These are phyloP conservation scores for Nakataea oryzae DNA, from an alignment of 2,329 filamentous ascomycete species.

Conservation along the genomic window DNA sequence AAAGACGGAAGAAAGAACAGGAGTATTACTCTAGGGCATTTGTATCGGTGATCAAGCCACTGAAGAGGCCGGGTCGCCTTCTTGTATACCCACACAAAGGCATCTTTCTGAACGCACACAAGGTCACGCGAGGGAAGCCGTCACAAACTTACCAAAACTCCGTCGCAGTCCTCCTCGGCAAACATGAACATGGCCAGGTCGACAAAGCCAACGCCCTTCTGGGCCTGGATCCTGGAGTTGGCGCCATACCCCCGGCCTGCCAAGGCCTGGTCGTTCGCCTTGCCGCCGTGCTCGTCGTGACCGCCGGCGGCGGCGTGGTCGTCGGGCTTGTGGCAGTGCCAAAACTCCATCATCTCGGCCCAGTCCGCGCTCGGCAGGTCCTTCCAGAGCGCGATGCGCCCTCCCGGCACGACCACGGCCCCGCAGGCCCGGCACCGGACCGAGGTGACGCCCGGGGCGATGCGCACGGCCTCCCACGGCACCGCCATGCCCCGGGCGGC, in stretches of 20 bases:
- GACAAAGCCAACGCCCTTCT: slow-evolving; percentile 61
- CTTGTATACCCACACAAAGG: slow-evolving; percentile 37
- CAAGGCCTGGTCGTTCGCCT: slow-evolving; percentile 32
- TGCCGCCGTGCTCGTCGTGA: slow-evolving; percentile 27
- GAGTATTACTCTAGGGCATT: slow-evolving; percentile 47
- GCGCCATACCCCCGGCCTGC: slow-evolving; percentile 73
- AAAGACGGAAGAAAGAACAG: slow-evolving; percentile 16
- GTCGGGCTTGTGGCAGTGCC: slow-evolving; percentile 93
- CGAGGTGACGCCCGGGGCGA: slow-evolving; percentile 23
- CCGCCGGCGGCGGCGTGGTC: not conserved
- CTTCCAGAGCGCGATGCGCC: slow-evolving; percentile 57
- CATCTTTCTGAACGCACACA: not conserved
- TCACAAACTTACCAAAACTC: slow-evolving; percentile 25
- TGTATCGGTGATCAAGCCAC: slow-evolving; percentile 59
- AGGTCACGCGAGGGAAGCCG: not conserved
- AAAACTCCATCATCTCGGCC: slow-evolving; percentile 99
- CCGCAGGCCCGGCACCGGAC: slow-evolving; percentile 33
- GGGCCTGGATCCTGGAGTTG: slow-evolving; percentile 60
- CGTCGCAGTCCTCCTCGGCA: slow-evolving; percentile 51
- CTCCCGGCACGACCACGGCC: slow-evolving; percentile 23
- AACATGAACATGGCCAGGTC: slow-evolving; percentile 72
- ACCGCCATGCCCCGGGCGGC: slow-evolving; percentile 19
- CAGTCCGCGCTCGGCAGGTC: slow-evolving; percentile 93
- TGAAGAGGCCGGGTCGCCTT: slow-evolving; percentile 43
- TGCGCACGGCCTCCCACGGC: slow-evolving; percentile 46